Percentiles rank a stretch among this genome's conserved stretches.
These are phyloP conservation scores for Trichoderma hamatum DNA, from an alignment of 2,329 filamentous ascomycete genomes.

Conservation along the genomic window DNA sequence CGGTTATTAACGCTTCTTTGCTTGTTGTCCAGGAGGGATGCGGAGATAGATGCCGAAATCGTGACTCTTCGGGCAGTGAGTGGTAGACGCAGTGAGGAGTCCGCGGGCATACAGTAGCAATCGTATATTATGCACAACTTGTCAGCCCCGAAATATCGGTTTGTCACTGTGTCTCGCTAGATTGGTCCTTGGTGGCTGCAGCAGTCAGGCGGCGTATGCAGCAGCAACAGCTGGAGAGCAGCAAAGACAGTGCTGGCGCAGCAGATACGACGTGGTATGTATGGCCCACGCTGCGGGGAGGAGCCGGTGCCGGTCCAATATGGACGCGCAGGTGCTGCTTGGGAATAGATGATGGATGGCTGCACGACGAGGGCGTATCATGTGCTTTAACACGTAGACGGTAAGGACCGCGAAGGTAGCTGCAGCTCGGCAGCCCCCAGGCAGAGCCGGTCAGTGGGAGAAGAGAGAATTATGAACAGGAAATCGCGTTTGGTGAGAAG, in stretches of 20 bases:
- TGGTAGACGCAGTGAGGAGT: constrained; percentile 12
- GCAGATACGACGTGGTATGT: neutral
- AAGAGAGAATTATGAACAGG: neutral
- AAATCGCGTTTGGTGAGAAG: constrained; percentile 10
- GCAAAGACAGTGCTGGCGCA: constrained; percentile 13
- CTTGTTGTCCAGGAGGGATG: constrained; percentile 5
- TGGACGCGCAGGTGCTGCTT: constrained; percentile 19
- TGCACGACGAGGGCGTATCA: constrained; percentile 21
- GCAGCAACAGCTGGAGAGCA: constrained; percentile 1
- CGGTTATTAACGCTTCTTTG: neutral
- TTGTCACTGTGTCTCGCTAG: constrained; percentile 15
- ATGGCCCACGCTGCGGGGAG: constrained; percentile 27
- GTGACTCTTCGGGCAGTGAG: neutral
- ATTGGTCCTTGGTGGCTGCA: constrained; percentile 16
- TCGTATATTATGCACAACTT: neutral
- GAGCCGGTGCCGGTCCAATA: constrained; percentile 22
- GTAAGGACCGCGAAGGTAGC: constrained; percentile 8
- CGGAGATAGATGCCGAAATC: neutral
- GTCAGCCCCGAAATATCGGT: constrained; percentile 3
- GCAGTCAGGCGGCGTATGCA: constrained; percentile 16
- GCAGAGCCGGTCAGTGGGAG: neutral
- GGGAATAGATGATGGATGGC: constrained; percentile 17
- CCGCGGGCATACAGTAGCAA: constrained; percentile 3
- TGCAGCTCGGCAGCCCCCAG: constrained; percentile 13
- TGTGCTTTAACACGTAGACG: constrained; percentile 23